Evolutionary conservation across 805 yeast genomes (phyloP).

Genomic region (Teunomyces aglyptinius): DNA sequence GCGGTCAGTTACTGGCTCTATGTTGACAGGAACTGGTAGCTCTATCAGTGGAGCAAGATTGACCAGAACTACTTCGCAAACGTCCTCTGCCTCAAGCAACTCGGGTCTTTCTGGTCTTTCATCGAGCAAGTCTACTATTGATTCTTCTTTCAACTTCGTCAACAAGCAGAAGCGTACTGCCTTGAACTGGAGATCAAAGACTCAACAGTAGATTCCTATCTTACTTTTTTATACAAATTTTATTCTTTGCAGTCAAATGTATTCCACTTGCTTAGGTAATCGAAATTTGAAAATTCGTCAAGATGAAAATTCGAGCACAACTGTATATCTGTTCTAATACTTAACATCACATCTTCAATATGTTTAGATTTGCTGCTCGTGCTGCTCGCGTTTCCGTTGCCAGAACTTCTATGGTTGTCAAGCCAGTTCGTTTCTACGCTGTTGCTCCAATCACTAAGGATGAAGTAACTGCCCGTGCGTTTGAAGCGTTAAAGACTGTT

Average conservation of each 20-base stretch:
- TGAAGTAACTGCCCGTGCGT: conserved; percentile 79
- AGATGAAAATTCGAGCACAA: conserved; percentile 1
- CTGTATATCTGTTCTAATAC: background rate
- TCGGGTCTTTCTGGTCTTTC: conserved; percentile 30
- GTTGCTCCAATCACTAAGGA: conserved; percentile 66
- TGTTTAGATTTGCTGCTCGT: conserved; percentile 57
- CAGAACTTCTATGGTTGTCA: conserved; percentile 27
- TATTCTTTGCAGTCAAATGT: background rate
- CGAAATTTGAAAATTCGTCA: conserved; percentile 1
- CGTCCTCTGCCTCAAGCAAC: conserved; percentile 23
- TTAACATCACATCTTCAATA: conserved; percentile 14
- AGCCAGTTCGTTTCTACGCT: conserved; percentile 52
- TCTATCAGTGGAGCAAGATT: conserved; percentile 21
- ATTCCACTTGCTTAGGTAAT: background rate
- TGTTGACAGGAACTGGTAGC: conserved; percentile 10
- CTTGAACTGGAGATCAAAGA: conserved; percentile 35
- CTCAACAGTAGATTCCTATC: background rate
- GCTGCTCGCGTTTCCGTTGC: conserved; percentile 34
- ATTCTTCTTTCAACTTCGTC: conserved; percentile 6
- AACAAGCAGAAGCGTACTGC: conserved; percentile 32
- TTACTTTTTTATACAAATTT: background rate
- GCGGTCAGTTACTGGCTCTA: conserved; percentile 18
- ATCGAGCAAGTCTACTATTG: conserved; percentile 16
- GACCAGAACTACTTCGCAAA: conserved; percentile 19
- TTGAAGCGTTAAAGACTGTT: conserved; percentile 68